Percentiles rank a stretch among this genome's conserved stretches.
phyloP scores from a whole-genome alignment of 768 basidiomycete species.

The Sistotremastrum niveocremeum region DNA sequence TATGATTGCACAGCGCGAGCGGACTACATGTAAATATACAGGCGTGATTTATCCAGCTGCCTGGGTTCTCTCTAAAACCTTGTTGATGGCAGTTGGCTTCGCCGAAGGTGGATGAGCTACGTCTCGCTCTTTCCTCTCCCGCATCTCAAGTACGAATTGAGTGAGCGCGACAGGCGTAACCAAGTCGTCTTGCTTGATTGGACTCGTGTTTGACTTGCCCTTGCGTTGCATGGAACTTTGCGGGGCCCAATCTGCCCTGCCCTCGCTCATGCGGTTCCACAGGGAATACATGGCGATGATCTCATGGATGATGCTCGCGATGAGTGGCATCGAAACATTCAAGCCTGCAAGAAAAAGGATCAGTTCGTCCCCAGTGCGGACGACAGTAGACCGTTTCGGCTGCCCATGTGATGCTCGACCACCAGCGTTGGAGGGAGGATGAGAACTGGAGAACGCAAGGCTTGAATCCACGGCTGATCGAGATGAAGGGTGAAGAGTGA shows the following conservation, averaged over 20 bases:
- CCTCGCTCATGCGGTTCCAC: conserved; percentile 43
- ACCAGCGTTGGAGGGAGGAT: conserved; percentile 16
- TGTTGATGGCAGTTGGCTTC: conserved; percentile 47
- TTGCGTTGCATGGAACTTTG: too few relatives aligned
- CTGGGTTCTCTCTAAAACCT: conserved; percentile 60
- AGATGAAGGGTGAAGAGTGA: conserved; percentile 55
- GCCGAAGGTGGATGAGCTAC: conserved; percentile 35
- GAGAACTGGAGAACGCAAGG: conserved; percentile 17
- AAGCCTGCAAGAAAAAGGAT: conserved; percentile 75
- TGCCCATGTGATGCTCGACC: conserved; percentile 11
- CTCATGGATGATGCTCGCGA: conserved; percentile 82
- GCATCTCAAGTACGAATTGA: conserved; percentile 47
- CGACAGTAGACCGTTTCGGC: conserved; percentile 5
- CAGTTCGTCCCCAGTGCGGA: conserved; percentile 39
- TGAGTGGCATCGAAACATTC: conserved; percentile 68
- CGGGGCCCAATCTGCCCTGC: conserved; percentile 1
- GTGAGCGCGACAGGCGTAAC: conserved; percentile 51
- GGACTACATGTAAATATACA: too few relatives aligned
- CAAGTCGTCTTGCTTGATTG: conserved; percentile 11
- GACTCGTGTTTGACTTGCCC: conserved; percentile 7
- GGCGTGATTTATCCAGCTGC: conserved; percentile 31
- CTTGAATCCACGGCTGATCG: conserved; percentile 29
- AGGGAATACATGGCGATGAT: conserved; percentile 81
- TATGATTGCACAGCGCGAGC: too few relatives aligned
- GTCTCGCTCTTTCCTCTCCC: conserved; percentile 49